Evolutionary conservation across 2,329 filamentous ascomycete species (phyloP).

Genomic region (Aspergillus sp.): DNA sequence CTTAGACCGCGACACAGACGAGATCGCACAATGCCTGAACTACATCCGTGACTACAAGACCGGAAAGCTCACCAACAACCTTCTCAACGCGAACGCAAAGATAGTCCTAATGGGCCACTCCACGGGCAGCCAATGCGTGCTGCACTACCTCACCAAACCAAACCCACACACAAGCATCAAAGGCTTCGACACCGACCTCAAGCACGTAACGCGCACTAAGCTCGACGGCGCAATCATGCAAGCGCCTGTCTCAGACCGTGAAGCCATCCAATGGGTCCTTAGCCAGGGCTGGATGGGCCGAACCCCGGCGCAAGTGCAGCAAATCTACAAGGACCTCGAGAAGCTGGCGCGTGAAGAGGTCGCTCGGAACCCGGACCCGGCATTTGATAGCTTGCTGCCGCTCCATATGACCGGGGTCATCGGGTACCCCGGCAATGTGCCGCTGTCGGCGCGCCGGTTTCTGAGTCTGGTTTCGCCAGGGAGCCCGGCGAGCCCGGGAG

Average conservation of each 20-base stretch:
- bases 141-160: constrained; percentile 58
- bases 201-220: constrained; percentile 45
- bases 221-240: constrained; percentile 78
- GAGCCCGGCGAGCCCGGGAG: constrained; percentile 58
- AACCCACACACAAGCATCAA: constrained; percentile 39
- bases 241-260: constrained; percentile 74
- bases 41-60: constrained; percentile 49
- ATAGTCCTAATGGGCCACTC: constrained; percentile 68
- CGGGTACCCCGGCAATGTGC: constrained; percentile 36
- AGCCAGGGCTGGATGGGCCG: constrained; percentile 26
- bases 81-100: constrained; percentile 37
- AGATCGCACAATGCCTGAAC: constrained; percentile 52
- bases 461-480: constrained; percentile 55
- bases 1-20: constrained; percentile 54
- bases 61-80: constrained; percentile 16
- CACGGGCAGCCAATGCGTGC: constrained; percentile 67
- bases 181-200: constrained; percentile 28
- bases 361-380: constrained; percentile 9
- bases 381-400: constrained; percentile 34
- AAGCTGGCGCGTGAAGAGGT: constrained; percentile 29
- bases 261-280: constrained; percentile 53
- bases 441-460: constrained; percentile 57
- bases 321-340: constrained; percentile 33
- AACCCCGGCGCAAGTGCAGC: constrained; percentile 22
- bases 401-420: constrained; percentile 33